Base-by-base conservation (phyloP, 129 eudicot genomes). In the Calendula officinalis region DNA sequence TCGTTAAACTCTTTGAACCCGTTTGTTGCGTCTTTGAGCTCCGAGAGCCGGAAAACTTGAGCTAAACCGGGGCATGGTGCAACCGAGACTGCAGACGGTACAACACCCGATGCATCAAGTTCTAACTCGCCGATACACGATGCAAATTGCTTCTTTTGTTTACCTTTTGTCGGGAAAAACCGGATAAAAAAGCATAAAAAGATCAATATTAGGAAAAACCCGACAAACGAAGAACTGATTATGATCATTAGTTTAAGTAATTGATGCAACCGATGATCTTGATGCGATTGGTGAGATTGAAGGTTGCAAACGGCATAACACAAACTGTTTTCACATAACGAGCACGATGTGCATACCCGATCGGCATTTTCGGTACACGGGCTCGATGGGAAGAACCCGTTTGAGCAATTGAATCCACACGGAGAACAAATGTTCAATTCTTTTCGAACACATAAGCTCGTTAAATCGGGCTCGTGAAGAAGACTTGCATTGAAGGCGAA, bases 1-100 rank as follows among this genome's bases (percentile, higher is more conserved):
- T 88, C 99, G 37, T 92, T 92, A 71, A 92, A 92, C 71, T 92
- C 99, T 52, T 92, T 92, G 81, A 92, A 92, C 8, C 99, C 99
- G 35, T 92, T 92, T 4, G 99, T 92, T 0, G 96, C 96, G 52
- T 92, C 99, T 69, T 92, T 92, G 9, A 92, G 83, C 38, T 92
- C 99, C 1, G 95, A 77, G 34, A 92, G 95, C 3, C 99, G 79
- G 67, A 92, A 92, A 41, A 92, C 84, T 60, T 92, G 99, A 59
- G 99, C 99, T 10, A 68, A 69, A 11, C 88, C 95, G 8, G 96
- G 96, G 67, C 86, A 88, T 1, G 87, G 95, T 35, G 95, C 81
- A 16, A 68, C 77, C 2, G 84, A 51, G 33, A 77, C 80, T 0
- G 82, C 71, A 11, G 89, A 78, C 17, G 74, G 79, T 13, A 50